Evolutionary conservation across 805 yeast genomes (phyloP), one percentile per base, ranked within the genome.

Genomic region (Candida germanica): DNA sequence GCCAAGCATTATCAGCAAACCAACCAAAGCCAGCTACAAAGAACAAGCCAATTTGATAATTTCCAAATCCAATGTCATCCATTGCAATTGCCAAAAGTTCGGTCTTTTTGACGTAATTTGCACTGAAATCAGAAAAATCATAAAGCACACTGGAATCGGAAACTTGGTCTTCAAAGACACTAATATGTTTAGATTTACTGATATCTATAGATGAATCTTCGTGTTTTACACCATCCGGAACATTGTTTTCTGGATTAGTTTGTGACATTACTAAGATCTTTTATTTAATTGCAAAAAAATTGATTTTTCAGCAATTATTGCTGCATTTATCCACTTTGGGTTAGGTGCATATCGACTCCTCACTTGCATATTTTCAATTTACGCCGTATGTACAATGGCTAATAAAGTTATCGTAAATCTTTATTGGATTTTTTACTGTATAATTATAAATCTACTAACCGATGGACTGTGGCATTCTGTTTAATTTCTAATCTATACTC

Each of bases 11-110:
- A 40, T 64, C 69, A 8, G 68, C 75, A 7, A 77, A 69, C 54
- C 77, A 77, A 18, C 82, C 82, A 55, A 74, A 69, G 4, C 82
- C 82, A 18, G 77, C 77, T n/a, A 77, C 58, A 41, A 66, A 61
- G 46, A 77, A 75, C 6, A 75, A 52, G 41, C 73, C 68, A 35
- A 58, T 54, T 43, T 77, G 82, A 47, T 73, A 73, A 44, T 39
- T 55, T 30, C 70, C 71, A 59, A 61, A 65, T 2, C 69, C 71
- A 20, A 64, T 56, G 19, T 54, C 56, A 40, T 63, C 66, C 19
- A 65, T 61, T 13, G 54, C 66, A 35, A 49, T 50, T 3, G 55
- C 32, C 7, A 56, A 25, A 4, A 55, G 26, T 26, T 35, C 43
- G 5, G 58, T 50, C 31, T 56, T 54, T 7, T 44, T 49, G n/a